phyloP scores from a whole-genome alignment of 2,329 filamentous ascomycete species.

The Orbilia javanica region DNA sequence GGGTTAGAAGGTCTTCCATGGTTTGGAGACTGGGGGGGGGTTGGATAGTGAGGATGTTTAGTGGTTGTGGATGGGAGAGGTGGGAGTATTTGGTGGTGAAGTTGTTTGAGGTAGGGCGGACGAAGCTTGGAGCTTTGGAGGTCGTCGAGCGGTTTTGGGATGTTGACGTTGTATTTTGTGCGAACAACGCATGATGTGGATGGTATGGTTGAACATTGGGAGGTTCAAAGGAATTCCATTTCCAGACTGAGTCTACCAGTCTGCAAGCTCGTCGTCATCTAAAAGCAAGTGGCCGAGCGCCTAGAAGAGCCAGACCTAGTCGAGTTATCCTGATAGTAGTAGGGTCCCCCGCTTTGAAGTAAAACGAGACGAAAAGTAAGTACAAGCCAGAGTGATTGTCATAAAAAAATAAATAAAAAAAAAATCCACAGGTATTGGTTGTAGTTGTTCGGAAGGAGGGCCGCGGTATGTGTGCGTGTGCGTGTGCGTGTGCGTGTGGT shows the following conservation, averaged over 20 bases:
- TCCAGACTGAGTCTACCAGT: not conserved
- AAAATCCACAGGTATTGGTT: too few species aligned
- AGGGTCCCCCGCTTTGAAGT: not conserved
- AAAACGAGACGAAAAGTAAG: not conserved
- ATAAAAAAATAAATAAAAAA: not conserved
- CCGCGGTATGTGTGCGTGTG: too few species aligned
- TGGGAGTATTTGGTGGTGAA: not conserved
- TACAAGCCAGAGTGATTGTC: too few species aligned
- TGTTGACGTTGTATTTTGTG: constrained; percentile 33
- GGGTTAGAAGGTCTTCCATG: constrained; percentile 81
- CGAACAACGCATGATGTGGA: constrained; percentile 27
- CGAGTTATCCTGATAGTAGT: not conserved
- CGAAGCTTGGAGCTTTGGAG: constrained; percentile 25
- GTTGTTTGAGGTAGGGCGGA: not conserved
- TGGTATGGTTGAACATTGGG: too few species aligned
- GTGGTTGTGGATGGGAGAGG: not conserved
- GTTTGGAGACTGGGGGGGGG: not conserved
- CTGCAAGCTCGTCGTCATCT: not conserved
- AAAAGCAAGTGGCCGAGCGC: not conserved
- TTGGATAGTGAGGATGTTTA: not conserved
- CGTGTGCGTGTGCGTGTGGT: too few species aligned
- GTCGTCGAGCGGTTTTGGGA: constrained; percentile 6
- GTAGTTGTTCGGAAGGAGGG: too few species aligned
- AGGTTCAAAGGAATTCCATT: not conserved
- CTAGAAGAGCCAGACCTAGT: not conserved